Evolutionary conservation across 768 basidiomycete species (phyloP).

Genomic region (Boletus pseudo-olivaceus): DNA sequence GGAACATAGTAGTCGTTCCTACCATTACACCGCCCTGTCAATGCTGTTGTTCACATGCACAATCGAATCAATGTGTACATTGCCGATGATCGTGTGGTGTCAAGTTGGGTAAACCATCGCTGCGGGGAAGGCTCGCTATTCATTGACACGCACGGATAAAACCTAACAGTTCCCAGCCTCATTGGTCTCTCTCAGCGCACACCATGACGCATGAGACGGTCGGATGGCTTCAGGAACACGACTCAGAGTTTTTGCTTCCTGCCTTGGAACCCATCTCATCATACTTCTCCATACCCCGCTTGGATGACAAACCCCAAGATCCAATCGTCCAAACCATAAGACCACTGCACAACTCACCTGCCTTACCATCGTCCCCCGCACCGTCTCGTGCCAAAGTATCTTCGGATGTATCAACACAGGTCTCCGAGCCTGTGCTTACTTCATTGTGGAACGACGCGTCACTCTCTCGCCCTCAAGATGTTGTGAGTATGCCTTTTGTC

Average conservation of each 20-base stretch:
- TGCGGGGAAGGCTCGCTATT: no score
- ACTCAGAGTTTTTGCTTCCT: slow-evolving; percentile 13
- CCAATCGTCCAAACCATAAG: slow-evolving; percentile 65
- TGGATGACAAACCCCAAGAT: slow-evolving; percentile 73
- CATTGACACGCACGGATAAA: no score
- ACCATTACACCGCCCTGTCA: no score
- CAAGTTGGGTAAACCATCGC: no score
- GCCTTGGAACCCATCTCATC: slow-evolving; percentile 41
- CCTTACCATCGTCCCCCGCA: not conserved
- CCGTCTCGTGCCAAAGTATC: not conserved
- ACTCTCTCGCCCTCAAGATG: not conserved
- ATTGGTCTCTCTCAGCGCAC: not conserved
- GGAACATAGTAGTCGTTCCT: no score
- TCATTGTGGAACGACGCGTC: slow-evolving; percentile 21
- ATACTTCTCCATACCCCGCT: slow-evolving; percentile 58
- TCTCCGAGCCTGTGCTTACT: not conserved
- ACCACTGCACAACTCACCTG: slow-evolving; percentile 1
- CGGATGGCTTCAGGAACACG: slow-evolving; percentile 17
- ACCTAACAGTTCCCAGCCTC: no score
- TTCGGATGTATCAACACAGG: not conserved
- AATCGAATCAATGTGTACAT: no score
- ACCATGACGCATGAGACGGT: slow-evolving; percentile 2
- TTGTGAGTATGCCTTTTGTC: slow-evolving; percentile 14
- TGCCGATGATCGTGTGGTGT: no score
- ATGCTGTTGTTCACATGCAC: no score